Evolutionary conservation across 2,329 filamentous ascomycete genomes (phyloP), one percentile per base, ranked within the genome.

Genomic region (Rhinocladiella similis): DNA sequence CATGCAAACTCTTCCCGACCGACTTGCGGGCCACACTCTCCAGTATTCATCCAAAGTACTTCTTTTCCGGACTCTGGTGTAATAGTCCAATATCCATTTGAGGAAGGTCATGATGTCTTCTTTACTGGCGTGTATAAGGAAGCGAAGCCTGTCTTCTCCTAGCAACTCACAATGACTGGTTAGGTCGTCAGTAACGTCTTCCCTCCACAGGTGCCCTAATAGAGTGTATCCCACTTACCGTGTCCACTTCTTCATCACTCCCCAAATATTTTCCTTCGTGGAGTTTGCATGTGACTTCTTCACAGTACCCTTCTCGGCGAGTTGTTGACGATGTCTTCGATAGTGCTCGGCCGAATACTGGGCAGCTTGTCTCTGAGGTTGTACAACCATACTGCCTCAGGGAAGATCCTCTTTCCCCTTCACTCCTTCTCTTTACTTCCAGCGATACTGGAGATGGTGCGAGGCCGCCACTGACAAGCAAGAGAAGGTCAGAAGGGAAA

Each of bases 261-360:
- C 54, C 42, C 25, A 54, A 54, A 57, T 57, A 36, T 57, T 57
- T 49, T 53, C 54, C 35, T 58, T 58, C n/a, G 56, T 58, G 20
- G 56, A 58, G 56, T 58, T 51, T 45, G 52, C 47, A 59, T 59
- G 47, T 1, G 47, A 47, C 53, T 56, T 55, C 54, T 55, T 60
- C 53, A 55, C 10, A 33, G 27, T 33, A 12, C 27, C 27, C 27
- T 33, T 33, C 27, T 33, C 27, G 9, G 27, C 27, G 9, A 56
- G 53, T 56, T 19, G 53, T 56, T 50, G 35, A 33, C 52, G 52
- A 50, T 50, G 46, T 43, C 33, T 2, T 54, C 52, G 46, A 50
- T 54, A 50, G 29, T 54, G 45, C 19, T 54, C 52, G 29, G 52
- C 46, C 43, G 52, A 54, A 14, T 50, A 50, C 29, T 54, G 46